These are phyloP conservation scores for Pseudognaphalium luteoalbum DNA, from an alignment of 129 eudicot genomes.

Conservation along the genomic window DNA sequence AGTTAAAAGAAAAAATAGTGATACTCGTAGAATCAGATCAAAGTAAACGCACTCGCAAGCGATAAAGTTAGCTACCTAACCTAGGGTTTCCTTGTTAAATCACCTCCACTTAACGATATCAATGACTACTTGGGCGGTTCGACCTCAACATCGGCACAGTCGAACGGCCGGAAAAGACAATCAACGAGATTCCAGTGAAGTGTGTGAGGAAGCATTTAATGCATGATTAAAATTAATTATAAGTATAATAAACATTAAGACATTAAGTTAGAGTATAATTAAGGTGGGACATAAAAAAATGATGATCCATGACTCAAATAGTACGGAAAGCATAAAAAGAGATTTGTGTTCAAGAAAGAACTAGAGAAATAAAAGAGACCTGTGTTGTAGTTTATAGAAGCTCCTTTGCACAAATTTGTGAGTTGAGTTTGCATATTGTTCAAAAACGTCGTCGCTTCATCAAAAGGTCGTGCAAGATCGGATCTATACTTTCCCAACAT, in stretches of 20 bases:
- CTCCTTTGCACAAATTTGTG: constrained; percentile 47
- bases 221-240: not conserved
- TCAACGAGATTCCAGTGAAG: no score
- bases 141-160: no score
- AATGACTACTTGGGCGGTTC: no score
- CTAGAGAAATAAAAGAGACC: constrained; percentile 30
- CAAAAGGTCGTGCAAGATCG: constrained; percentile 54
- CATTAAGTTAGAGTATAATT: not conserved
- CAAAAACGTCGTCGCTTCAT: constrained; percentile 55
- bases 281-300: constrained; percentile 29
- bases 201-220: no score
- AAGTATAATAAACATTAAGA: no score
- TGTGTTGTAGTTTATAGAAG: constrained; percentile 36
- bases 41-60: no score
- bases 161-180: no score
- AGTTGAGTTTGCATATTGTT: constrained; percentile 56
- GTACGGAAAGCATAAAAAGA: not conserved
- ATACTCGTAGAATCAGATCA: no score
- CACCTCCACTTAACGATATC: no score
- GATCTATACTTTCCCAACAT: constrained; percentile 49
- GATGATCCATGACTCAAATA: constrained; percentile 18
- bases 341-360: constrained; percentile 6
- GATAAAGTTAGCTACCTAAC: no score
- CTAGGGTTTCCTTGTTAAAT: no score
- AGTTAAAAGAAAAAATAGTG: no score